Evolutionary conservation across 2,329 filamentous ascomycete species (phyloP), one percentile per base, ranked within the genome.

Genomic region (Periconia macrospinosa): DNA sequence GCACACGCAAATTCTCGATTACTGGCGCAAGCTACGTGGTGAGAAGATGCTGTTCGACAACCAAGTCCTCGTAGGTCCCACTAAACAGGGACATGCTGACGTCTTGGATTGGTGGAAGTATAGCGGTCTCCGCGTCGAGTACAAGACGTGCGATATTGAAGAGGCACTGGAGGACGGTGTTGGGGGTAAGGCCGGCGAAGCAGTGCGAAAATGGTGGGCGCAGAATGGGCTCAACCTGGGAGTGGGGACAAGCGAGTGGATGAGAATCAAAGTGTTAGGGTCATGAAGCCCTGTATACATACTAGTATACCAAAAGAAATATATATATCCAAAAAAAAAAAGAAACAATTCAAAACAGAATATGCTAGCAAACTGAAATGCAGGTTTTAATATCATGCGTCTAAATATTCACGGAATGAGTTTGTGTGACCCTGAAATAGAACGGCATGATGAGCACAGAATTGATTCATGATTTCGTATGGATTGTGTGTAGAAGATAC

Each of bases 61-160:
- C 47, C 88, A 93, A 64, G 89, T 94, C 1, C 82, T 97, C 1
- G 89, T 95, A 1, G 90, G 89, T 9, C 90, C 93, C 0, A 97
- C 92, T 1, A 91, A 92, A 65, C 90, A 93, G 69, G 91, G 91
- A 6, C 89, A 95, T 70, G 85, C 92, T 2, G 81, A 86, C 35
- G 91, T 96, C 19, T 78, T 97, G 8, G 91, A 96, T 70, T 97
- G 93, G 93, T 97, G 93, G 92, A 89, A 90, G 67, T 81, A 81
- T 49, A 89, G 87, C 63, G 85, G 86, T 0, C 81, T 92, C 62
- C 83, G 84, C 49, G 92, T 97, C 23, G 91, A 96, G 73, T 97
- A 96, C 75, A 92, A 93, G 72, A 96, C 91, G 1, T 96, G 92
- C 72, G 92, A 96, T 72, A 94, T 97, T 56, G 92, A 97, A 71